A percentile compares a stretch with the other conserved stretches of the same genome.
Evolutionary conservation across 2,329 filamentous ascomycete genomes (phyloP).

Genomic region (Pseudomassariella vexata): DNA sequence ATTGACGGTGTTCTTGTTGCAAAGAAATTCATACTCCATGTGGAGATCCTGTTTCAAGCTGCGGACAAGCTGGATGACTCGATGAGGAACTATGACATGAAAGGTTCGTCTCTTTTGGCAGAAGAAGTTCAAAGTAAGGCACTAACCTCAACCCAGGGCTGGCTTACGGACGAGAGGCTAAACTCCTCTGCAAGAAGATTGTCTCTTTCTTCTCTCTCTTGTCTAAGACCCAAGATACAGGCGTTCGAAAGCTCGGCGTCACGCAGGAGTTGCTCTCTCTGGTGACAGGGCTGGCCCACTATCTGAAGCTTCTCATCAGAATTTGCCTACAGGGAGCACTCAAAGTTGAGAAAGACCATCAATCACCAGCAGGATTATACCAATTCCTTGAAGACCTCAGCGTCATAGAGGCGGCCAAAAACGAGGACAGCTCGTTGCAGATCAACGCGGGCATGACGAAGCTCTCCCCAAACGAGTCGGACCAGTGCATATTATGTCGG

Average conservation of each 20-base stretch:
- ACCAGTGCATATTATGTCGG: constrained; percentile 76
- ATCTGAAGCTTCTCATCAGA: constrained; percentile 92
- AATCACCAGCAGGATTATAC: constrained; percentile 68
- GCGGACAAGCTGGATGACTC: constrained; percentile 78
- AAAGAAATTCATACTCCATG: constrained; percentile 92
- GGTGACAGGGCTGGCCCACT: constrained; percentile 93
- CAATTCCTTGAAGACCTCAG: constrained; percentile 79
- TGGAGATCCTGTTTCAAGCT: constrained; percentile 85
- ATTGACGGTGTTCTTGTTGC: constrained; percentile 91
- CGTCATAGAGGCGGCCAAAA: constrained; percentile 72
- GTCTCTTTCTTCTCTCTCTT: constrained; percentile 95
- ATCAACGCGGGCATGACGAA: constrained; percentile 58
- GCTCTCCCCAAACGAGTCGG: constrained; percentile 70
- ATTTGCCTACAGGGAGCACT: constrained; percentile 93
- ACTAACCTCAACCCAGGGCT: constrained; percentile 50
- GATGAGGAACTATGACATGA: constrained; percentile 63
- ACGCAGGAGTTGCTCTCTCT: constrained; percentile 97
- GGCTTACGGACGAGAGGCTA: constrained; percentile 92
- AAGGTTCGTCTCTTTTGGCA: constrained; percentile 50
- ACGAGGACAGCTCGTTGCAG: constrained; percentile 63
- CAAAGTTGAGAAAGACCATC: constrained; percentile 80
- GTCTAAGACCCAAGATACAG: constrained; percentile 89
- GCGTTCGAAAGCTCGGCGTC: constrained; percentile 85
- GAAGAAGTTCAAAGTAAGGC: constrained; percentile 2
- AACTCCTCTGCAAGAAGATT: constrained; percentile 98